phyloP scores from a whole-genome alignment of 331 rosid genomes.

The Acacia pycnantha region DNA sequence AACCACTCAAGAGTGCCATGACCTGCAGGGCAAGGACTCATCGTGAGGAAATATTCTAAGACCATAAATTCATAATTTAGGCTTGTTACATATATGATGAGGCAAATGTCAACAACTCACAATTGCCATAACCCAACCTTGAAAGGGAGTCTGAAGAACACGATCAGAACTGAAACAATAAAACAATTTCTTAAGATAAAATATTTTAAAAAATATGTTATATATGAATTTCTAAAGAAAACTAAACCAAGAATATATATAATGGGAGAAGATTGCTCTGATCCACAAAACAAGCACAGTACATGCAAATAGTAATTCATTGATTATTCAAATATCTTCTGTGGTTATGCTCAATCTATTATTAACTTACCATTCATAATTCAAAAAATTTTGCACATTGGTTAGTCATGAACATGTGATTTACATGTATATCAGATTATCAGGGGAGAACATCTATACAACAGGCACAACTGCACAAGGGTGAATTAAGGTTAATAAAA shows the following conservation, averaged over 20 bases:
- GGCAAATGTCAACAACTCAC: conserved; percentile 40
- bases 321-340: neutral
- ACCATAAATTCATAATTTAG: neutral
- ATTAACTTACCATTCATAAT: conserved; percentile 16
- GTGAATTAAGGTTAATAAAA: conserved; percentile 23
- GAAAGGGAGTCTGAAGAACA: conserved; percentile 94
- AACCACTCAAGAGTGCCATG: conserved; percentile 96
- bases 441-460: conserved; percentile 14
- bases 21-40: conserved; percentile 47
- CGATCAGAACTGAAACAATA: conserved; percentile 66
- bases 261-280: neutral
- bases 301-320: neutral
- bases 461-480: conserved; percentile 13
- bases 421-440: conserved; percentile 6
- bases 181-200: conserved; percentile 13
- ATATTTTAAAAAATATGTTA: conserved; percentile 1
- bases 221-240: conserved; percentile 3
- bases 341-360: conserved; percentile 10
- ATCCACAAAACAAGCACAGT: conserved; percentile 6
- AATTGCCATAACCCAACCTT: conserved; percentile 83
- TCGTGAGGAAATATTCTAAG: conserved; percentile 18
- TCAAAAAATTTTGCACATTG: neutral
- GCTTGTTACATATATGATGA: neutral
- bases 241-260: neutral
- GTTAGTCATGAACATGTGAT: neutral